These are phyloP conservation scores for Talaromyces nanjingensis DNA, from an alignment of 495 filamentous ascomycete species.

Conservation along the genomic window DNA sequence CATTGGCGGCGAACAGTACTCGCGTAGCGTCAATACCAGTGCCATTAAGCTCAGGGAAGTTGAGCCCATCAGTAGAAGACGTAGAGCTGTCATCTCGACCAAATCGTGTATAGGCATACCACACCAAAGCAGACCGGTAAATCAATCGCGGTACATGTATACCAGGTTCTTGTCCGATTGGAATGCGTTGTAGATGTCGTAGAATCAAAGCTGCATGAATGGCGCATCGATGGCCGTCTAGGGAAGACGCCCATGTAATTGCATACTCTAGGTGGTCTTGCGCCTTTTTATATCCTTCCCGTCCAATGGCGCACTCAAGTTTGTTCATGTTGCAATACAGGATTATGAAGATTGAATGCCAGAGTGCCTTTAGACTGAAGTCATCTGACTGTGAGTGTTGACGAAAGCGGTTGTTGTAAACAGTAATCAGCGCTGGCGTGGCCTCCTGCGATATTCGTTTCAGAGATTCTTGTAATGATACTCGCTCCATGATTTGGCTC, in stretches of 20 bases:
- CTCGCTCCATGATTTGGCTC: slow-evolving; percentile 16
- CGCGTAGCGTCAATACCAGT: slow-evolving; percentile 15
- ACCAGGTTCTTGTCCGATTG: slow-evolving; percentile 14
- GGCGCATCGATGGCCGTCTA: slow-evolving; percentile 14
- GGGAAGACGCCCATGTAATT: slow-evolving; percentile 14
- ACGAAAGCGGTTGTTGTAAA: slow-evolving; percentile 12
- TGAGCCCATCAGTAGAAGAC: not conserved
- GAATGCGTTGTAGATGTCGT: slow-evolving; percentile 11
- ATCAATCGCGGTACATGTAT: slow-evolving; percentile 17
- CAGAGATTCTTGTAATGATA: slow-evolving; percentile 11
- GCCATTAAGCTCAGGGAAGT: slow-evolving; percentile 2
- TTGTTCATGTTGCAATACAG: slow-evolving; percentile 26
- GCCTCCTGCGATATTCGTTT: not conserved
- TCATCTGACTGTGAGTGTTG: slow-evolving; percentile 12
- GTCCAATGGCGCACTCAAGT: slow-evolving; percentile 22
- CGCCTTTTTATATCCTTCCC: slow-evolving; percentile 15
- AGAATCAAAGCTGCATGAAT: slow-evolving; percentile 17
- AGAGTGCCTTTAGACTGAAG: slow-evolving; percentile 26
- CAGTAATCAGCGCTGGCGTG: slow-evolving; percentile 10
- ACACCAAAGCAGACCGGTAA: slow-evolving; percentile 13
- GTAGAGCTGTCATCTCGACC: slow-evolving; percentile 13
- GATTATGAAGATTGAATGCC: slow-evolving; percentile 29
- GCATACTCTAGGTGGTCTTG: slow-evolving; percentile 1
- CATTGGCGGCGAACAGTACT: slow-evolving; percentile 14
- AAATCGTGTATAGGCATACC: slow-evolving; percentile 15